Conservation (phyloP, 495 filamentous ascomycete genomes). For the Xylaria nigripes region DNA sequence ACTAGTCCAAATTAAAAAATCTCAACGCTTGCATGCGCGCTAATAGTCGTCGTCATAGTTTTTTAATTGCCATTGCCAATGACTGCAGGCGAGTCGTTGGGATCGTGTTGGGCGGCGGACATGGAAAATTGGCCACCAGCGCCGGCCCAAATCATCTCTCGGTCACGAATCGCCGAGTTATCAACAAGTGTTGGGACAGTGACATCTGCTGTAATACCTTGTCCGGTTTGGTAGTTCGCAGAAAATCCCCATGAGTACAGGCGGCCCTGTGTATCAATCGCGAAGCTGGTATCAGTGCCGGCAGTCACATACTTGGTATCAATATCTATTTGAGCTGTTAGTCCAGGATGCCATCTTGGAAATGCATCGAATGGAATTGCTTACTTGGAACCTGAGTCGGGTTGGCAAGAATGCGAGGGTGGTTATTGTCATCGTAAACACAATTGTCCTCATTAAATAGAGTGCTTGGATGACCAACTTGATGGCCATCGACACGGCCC, state of each 20-base stretch:
- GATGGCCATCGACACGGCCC: constrained; percentile 54
- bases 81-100: not conserved
- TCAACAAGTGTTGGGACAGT: constrained; percentile 47
- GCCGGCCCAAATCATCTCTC: constrained; percentile 47
- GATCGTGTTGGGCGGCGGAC: constrained; percentile 30
- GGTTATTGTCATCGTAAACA: constrained; percentile 46
- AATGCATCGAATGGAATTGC: not conserved
- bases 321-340: constrained; percentile 15
- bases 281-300: constrained; percentile 52
- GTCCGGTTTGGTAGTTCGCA: constrained; percentile 57
- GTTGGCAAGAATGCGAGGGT: constrained; percentile 48
- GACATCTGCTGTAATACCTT: constrained; percentile 47
- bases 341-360: not conserved
- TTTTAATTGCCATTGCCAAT: constrained; percentile 4
- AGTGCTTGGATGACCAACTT: constrained; percentile 43
- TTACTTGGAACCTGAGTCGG: constrained; percentile 41
- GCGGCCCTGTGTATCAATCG: constrained; percentile 43
- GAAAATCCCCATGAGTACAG: constrained; percentile 64
- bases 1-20: not conserved
- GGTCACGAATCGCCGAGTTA: constrained; percentile 48
- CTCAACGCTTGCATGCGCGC: not conserved
- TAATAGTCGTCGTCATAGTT: not conserved
- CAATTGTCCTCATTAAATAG: constrained; percentile 46
- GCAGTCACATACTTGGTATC: constrained; percentile 30
- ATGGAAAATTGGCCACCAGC: constrained; percentile 58